phyloP scores from a whole-genome alignment of 768 basidiomycete genomes.

The Lactifluus pinguis region DNA sequence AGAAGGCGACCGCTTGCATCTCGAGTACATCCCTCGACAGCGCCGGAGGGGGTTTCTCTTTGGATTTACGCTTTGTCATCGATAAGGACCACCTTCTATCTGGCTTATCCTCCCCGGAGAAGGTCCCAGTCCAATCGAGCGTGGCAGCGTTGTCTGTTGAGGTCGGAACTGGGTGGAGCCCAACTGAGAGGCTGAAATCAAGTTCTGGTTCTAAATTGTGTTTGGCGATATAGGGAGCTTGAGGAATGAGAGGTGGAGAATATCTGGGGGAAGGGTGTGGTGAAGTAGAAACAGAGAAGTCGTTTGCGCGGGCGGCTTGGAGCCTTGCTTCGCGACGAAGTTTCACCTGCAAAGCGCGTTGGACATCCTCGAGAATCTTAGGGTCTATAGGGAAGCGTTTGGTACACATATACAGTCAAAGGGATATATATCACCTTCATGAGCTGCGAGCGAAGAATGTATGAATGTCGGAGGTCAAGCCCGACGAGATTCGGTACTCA shows the following conservation, averaged over 20 bases:
- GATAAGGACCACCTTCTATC: conserved; percentile 56
- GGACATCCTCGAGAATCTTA: conserved; percentile 68
- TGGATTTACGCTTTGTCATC: conserved; percentile 50
- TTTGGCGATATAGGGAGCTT: conserved; percentile 16
- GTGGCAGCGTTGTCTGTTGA: conserved; percentile 63
- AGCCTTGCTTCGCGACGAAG: conserved; percentile 65
- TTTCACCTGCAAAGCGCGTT: conserved; percentile 64
- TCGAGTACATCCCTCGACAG: conserved; percentile 39
- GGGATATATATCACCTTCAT: conserved; percentile 51
- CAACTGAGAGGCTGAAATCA: conserved; percentile 63
- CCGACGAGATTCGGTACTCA: conserved; percentile 30
- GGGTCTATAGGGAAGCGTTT: conserved; percentile 43
- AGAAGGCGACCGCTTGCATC: conserved; percentile 50
- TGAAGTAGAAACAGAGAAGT: conserved; percentile 22
- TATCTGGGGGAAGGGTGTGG: conserved; percentile 19
- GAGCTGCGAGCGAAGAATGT: conserved; percentile 37
- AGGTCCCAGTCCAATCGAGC: conserved; percentile 62
- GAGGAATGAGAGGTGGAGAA: conserved; percentile 26
- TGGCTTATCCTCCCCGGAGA: conserved; percentile 42
- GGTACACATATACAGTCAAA: conserved; percentile 6
- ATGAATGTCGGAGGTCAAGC: background rate
- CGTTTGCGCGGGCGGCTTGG: conserved; percentile 22
- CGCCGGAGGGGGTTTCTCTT: conserved; percentile 42
- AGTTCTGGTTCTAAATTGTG: conserved; percentile 36
- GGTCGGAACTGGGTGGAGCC: conserved; percentile 56